These are phyloP conservation scores for Flaveria ramosissima DNA, from an alignment of 129 eudicot species.

Conservation along the genomic window DNA sequence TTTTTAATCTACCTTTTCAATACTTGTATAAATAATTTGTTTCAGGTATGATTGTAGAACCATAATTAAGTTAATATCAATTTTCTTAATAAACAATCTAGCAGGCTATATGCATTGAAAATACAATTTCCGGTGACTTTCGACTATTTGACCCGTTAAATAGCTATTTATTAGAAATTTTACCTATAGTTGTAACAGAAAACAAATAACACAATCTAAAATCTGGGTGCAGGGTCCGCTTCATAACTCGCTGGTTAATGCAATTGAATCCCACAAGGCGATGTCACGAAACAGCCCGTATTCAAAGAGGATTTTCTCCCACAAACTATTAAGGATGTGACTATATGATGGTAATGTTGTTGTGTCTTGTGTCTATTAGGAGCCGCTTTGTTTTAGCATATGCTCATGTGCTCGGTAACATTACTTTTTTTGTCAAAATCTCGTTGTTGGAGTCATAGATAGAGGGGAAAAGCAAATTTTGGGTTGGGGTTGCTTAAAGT, in stretches of 20 bases:
- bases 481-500: slow-evolving; percentile 31
- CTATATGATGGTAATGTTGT: slow-evolving; percentile 49
- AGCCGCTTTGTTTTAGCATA: background rate
- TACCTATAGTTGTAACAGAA: no score
- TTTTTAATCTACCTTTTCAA: background rate
- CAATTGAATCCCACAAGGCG: slow-evolving; percentile 66
- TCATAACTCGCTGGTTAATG: slow-evolving; percentile 56
- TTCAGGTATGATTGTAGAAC: background rate
- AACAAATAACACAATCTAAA: background rate
- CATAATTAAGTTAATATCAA: background rate
- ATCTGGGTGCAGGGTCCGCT: slow-evolving; percentile 57
- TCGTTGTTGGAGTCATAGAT: slow-evolving; percentile 24
- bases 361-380: slow-evolving; percentile 22
- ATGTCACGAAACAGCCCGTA: slow-evolving; percentile 73
- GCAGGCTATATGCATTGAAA: background rate
- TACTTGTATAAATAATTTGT: background rate
- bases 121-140: background rate
- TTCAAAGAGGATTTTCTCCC: slow-evolving; percentile 77
- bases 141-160: background rate
- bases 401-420: slow-evolving; percentile 24
- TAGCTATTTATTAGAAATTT: no score
- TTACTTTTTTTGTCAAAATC: background rate
- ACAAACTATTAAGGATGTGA: slow-evolving; percentile 76
- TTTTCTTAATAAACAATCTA: background rate
- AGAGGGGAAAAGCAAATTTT: slow-evolving; percentile 40